Percentiles rank a stretch among this genome's conserved stretches.
Conservation (phyloP, 768 basidiomycete species). For the Tylopilus vinaceipallidus region DNA sequence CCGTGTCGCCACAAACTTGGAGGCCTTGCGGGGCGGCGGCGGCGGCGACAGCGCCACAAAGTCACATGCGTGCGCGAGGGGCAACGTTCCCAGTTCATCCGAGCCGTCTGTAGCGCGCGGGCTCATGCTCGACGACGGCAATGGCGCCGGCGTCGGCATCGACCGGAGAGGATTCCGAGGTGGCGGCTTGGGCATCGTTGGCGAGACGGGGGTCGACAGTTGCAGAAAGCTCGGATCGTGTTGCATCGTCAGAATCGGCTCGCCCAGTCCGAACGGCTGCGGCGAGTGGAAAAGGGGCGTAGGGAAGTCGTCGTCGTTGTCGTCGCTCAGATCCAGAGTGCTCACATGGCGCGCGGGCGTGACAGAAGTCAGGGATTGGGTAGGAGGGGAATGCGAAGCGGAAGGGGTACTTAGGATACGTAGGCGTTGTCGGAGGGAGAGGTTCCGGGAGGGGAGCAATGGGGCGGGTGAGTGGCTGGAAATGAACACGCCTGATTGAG, state of each 20-base stretch:
- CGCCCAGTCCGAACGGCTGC: constrained; percentile 42
- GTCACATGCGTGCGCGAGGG: constrained; percentile 30
- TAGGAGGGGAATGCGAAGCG: constrained; percentile 27
- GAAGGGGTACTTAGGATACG: constrained; percentile 67
- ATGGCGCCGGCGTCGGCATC: constrained; percentile 17
- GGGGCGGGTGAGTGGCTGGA: constrained; percentile 21
- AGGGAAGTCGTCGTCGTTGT: constrained; percentile 29
- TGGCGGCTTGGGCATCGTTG: constrained; percentile 20
- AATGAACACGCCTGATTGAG: constrained; percentile 37
- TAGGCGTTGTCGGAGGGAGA: constrained; percentile 60
- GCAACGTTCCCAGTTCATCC: background rate
- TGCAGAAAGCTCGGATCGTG: constrained; percentile 65
- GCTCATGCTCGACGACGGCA: constrained; percentile 6
- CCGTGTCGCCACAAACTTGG: constrained; percentile 31
- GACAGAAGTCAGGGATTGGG: constrained; percentile 23
- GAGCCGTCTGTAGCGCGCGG: no score
- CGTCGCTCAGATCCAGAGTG: constrained; percentile 26
- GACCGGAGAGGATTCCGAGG: constrained; percentile 25
- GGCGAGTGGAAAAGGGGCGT: constrained; percentile 15
- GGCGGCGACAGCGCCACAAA: constrained; percentile 60
- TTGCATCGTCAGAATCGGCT: constrained; percentile 51
- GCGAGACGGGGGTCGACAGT: constrained; percentile 45
- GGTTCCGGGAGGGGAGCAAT: constrained; percentile 23
- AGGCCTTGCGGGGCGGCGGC: constrained; percentile 63
- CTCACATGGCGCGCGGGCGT: constrained; percentile 27